phyloP scores from a whole-genome alignment of 495 filamentous ascomycete species.

The Hyaloscypha variabilis region DNA sequence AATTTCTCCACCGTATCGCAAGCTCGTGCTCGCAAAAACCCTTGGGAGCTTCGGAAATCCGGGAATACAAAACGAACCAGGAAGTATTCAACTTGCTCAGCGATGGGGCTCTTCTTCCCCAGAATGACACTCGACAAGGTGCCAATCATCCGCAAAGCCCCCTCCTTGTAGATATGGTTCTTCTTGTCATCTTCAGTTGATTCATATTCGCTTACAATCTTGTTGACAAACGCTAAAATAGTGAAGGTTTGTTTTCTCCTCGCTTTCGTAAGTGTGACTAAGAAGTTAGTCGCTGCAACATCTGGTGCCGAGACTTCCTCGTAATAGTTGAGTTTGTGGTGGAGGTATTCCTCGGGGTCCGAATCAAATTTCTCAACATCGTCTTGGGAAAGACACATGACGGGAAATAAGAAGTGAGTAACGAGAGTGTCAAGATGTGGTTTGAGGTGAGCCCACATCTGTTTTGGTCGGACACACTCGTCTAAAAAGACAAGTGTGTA shows the following conservation, averaged over 20 bases:
- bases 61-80: conserved; percentile 98
- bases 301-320: conserved; percentile 96
- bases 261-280: conserved; percentile 91
- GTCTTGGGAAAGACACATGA: conserved; percentile 89
- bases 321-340: conserved; percentile 96
- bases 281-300: conserved; percentile 94
- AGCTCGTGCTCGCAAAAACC: conserved; percentile 91
- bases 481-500: conserved; percentile 93
- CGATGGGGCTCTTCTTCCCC: conserved; percentile 96
- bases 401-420: conserved; percentile 91
- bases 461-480: conserved; percentile 95
- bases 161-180: conserved; percentile 92
- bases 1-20: conserved; percentile 98
- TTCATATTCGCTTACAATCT: conserved; percentile 86
- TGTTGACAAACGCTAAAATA: conserved; percentile 90
- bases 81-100: conserved; percentile 98
- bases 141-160: conserved; percentile 95
- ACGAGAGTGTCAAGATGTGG: conserved; percentile 91
- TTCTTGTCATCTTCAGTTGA: conserved; percentile 81
- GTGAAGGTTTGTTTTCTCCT: conserved; percentile 95
- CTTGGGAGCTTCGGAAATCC: conserved; percentile 91
- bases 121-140: conserved; percentile 92
- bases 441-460: conserved; percentile 93
- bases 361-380: conserved; percentile 93
- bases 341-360: conserved; percentile 94